phyloP scores from a whole-genome alignment of 1,284 basidiomycete genomes.

The Tausonia pullulans region DNA sequence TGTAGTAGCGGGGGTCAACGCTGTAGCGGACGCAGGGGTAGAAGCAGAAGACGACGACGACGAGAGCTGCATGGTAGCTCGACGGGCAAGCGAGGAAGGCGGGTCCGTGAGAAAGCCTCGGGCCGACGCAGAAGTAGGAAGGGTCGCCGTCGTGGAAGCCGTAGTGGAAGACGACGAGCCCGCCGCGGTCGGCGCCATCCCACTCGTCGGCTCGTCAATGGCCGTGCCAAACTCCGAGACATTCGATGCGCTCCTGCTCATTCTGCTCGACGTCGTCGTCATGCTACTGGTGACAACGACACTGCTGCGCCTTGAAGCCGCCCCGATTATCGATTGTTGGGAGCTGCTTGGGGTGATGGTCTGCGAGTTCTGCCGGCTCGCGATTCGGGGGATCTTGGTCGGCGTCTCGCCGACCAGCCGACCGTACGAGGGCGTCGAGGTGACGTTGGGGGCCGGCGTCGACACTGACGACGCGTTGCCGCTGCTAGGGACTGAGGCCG shows the following conservation, averaged over 20 bases:
- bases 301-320: conserved; percentile 17
- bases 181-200: not conserved
- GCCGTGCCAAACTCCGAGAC: conserved; percentile 7
- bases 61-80: conserved; percentile 4
- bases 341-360: not conserved
- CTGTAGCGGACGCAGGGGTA: no score
- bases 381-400: conserved; percentile 88
- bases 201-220: not conserved
- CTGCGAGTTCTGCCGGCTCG: conserved; percentile 40
- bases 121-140: no score
- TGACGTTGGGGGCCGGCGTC: not conserved
- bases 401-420: conserved; percentile 39
- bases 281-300: no score
- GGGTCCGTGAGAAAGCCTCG: no score
- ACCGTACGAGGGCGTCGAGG: conserved; percentile 6
- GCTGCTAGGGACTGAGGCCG: conserved; percentile 49
- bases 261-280: not conserved
- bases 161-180: no score
- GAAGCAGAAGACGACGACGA: no score
- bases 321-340: no score
- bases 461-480: not conserved
- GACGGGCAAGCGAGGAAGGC: not conserved
- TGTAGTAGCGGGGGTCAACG: no score
- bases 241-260: conserved; percentile 7
- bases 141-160: no score